A percentile compares a stretch with the other conserved stretches of the same genome.
These are phyloP conservation scores for Chalciporus chontae DNA, from an alignment of 768 basidiomycete genomes.

Conservation along the genomic window DNA sequence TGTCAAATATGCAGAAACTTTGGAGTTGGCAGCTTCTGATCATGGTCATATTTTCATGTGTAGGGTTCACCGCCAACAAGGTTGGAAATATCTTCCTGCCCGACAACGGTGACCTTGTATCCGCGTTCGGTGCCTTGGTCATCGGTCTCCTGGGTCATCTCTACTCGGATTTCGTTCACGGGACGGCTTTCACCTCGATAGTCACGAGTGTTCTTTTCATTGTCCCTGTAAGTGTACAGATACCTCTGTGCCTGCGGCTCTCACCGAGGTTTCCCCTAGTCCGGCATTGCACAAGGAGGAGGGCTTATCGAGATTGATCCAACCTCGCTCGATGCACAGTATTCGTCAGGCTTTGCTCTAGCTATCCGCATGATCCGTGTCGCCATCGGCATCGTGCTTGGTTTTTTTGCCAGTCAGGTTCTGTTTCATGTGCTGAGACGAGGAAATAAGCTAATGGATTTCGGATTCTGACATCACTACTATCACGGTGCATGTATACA, in stretches of 20 bases:
- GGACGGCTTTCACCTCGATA: conserved; percentile 88
- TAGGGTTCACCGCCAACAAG: conserved; percentile 68
- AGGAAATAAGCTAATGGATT: conserved; percentile 69
- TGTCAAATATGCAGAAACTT: conserved; percentile 73
- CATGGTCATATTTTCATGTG: conserved; percentile 82
- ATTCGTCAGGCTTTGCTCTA: conserved; percentile 74
- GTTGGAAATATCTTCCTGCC: conserved; percentile 58
- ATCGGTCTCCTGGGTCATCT: conserved; percentile 78
- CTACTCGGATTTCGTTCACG: conserved; percentile 72
- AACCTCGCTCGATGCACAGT: conserved; percentile 52
- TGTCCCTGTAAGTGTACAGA: conserved; percentile 62
- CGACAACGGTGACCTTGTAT: conserved; percentile 68
- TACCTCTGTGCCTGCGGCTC: background rate
- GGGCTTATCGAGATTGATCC: conserved; percentile 52
- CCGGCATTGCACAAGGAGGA: conserved; percentile 72
- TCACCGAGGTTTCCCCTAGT: conserved; percentile 40
- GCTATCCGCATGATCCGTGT: conserved; percentile 83
- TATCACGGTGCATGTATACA: background rate
- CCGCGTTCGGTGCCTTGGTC: conserved; percentile 73
- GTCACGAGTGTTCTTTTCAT: conserved; percentile 91
- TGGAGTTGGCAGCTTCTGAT: conserved; percentile 68
- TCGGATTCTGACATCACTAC: conserved; percentile 57
- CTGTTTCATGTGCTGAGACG: conserved; percentile 71
- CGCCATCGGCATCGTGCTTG: conserved; percentile 81
- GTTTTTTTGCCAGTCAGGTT: conserved; percentile 78